These are phyloP conservation scores for Creolimax fragrantissima DNA, from an alignment of 78 protist genomes.

Conservation along the genomic window DNA sequence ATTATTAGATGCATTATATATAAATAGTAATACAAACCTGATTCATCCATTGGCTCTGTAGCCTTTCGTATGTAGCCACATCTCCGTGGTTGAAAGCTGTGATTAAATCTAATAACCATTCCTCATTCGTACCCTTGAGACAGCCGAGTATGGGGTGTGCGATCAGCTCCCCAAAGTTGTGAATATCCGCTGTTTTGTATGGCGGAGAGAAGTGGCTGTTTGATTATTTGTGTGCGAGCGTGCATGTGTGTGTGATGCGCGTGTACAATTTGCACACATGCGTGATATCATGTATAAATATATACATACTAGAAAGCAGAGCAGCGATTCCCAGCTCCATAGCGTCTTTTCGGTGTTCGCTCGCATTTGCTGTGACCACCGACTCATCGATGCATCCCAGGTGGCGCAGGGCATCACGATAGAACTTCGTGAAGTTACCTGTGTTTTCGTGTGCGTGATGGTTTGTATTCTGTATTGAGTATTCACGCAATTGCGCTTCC, in stretches of 20 bases:
- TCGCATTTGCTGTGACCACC: not conserved
- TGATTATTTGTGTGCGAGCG: no score
- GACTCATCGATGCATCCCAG: not conserved
- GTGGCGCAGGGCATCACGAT: not conserved
- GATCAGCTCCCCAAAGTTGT: conserved; percentile 3
- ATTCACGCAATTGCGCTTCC: no score
- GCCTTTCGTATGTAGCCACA: not conserved
- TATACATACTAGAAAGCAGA: not conserved
- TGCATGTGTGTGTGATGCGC: no score
- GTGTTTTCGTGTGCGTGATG: no score
- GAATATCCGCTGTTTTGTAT: no score
- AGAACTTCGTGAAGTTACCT: not conserved
- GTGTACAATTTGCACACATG: no score
- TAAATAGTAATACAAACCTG: not conserved
- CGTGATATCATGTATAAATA: no score
- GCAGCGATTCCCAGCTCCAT: not conserved
- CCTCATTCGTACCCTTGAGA: not conserved
- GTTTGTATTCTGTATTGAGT: no score
- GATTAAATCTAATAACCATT: not conserved
- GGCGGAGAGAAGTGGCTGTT: no score
- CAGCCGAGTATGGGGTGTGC: not conserved
- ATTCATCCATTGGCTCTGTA: not conserved
- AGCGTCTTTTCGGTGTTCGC: not conserved
- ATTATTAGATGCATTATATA: not conserved
- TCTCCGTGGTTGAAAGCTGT: not conserved